Base-by-base conservation (phyloP, 495 filamentous ascomycete species). In the Penicillium angulare region DNA sequence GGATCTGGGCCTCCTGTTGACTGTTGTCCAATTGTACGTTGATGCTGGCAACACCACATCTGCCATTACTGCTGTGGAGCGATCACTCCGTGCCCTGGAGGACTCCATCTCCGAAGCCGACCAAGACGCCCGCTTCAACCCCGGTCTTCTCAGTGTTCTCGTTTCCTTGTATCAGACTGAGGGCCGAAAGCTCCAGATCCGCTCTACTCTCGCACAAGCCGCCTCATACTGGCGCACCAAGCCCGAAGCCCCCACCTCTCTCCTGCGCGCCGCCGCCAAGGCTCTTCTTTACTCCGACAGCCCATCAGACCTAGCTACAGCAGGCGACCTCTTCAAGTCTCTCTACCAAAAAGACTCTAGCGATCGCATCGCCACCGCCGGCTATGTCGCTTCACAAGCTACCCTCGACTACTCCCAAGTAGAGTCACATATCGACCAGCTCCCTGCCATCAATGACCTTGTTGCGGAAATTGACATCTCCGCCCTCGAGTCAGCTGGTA, bases 1-100 rank as follows among this genome's bases (percentile, higher is more conserved):
- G 51, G 92, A 99, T 60, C 71, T 97, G 23, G 95, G 93, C 7
- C 75, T 97, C 3, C 73, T 89, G 7, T 73, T 97, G 33, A 92
- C 89, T 10, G 81, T 90, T 15, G 80, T 92, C 6, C 91, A 97
- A 63, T 80, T 97, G 31, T 92, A 95, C 59, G 73, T 96, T 13
- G 75, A 81, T 35, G 78, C 74, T 31, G 82, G 86, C 24, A 96
- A 96, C 63, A 81, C 83, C 43, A 84, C 79, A 16, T 83, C 86
- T 4, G 93, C 95, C 2, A 84, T 90, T 46, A 75, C 73, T 35
- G 77, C 89, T 5, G 73, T 99, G 15, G 89, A 95, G 58, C 72
- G 78, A 10, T 87, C 90, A 55, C 76, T 95, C 32, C 81, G 77
- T 50, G 79, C 78, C 15, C 78, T 96, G n/a, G 88, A 92, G 55